Conservation (phyloP, 2,329 filamentous ascomycete species). For the Diplodia intermedia region DNA sequence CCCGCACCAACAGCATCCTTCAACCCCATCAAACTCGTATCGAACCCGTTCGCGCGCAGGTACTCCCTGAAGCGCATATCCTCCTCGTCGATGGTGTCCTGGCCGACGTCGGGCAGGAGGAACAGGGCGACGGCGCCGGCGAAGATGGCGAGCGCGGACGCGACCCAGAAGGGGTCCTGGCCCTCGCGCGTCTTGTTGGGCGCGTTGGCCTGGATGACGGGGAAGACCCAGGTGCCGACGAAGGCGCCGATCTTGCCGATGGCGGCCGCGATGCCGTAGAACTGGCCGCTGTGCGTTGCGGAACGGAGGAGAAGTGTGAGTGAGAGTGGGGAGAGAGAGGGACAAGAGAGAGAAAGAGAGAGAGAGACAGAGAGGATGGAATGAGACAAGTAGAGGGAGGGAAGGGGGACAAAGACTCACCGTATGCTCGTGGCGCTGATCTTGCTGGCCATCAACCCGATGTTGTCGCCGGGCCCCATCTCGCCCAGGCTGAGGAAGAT, state of each 20-base stretch:
- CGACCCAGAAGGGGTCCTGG: slow-evolving; percentile 92
- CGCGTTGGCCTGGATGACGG: slow-evolving; percentile 60
- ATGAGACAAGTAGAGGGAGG: neutral
- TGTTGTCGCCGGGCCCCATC: slow-evolving; percentile 88
- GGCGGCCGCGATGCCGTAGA: slow-evolving; percentile 74
- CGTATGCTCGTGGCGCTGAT: slow-evolving; percentile 85
- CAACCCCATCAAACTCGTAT: slow-evolving; percentile 23
- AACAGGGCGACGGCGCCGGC: slow-evolving; percentile 71
- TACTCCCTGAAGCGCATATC: slow-evolving; percentile 78
- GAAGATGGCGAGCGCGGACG: slow-evolving; percentile 76
- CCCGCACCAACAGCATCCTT: neutral
- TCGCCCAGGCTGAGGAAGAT: slow-evolving; percentile 81
- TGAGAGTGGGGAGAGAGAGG: no score
- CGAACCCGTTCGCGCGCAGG: slow-evolving; percentile 52
- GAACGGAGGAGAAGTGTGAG: neutral
- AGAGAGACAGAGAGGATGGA: neutral
- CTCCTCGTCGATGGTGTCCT: slow-evolving; percentile 83
- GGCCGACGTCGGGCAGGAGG: slow-evolving; percentile 75
- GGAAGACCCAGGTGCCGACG: slow-evolving; percentile 83
- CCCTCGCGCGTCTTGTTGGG: slow-evolving; percentile 59
- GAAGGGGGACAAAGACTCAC: slow-evolving; percentile 37
- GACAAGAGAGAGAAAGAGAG: neutral
- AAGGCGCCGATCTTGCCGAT: slow-evolving; percentile 82
- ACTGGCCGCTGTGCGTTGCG: slow-evolving; percentile 64
- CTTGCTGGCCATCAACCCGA: slow-evolving; percentile 85